phyloP scores from a whole-genome alignment of 2,329 filamentous ascomycete species.

The Penicillium paneum region DNA sequence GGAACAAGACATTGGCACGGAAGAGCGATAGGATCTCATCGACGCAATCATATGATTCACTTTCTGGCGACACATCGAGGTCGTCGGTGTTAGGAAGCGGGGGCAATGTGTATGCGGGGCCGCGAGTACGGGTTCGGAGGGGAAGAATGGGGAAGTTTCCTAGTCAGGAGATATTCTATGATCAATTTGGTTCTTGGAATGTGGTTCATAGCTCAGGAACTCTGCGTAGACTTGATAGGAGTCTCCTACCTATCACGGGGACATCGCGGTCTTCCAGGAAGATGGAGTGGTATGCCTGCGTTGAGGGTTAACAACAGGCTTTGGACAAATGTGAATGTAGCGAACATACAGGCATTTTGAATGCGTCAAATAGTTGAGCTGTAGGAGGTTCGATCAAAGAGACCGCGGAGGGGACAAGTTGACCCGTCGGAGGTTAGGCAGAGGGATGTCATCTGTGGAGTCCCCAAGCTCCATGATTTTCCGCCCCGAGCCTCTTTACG shows the following conservation, averaged over 20 bases:
- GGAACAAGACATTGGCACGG: constrained; percentile 97
- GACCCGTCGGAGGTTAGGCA: constrained; percentile 13
- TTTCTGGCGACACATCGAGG: constrained; percentile 67
- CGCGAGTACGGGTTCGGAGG: constrained; percentile 88
- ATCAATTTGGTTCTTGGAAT: constrained; percentile 10
- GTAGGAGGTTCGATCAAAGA: constrained; percentile 1
- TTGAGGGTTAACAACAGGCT: constrained; percentile 10
- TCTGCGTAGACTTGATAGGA: constrained; percentile 9
- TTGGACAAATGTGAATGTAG: not conserved
- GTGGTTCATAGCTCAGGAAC: not conserved
- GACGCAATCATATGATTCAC: constrained; percentile 91
- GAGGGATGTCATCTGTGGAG: constrained; percentile 32
- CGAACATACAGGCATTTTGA: constrained; percentile 48
- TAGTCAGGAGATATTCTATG: constrained; percentile 18
- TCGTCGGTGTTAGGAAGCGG: constrained; percentile 56
- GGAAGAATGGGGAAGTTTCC: constrained; percentile 95
- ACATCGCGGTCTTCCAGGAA: constrained; percentile 78
- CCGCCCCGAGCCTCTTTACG: constrained; percentile 43
- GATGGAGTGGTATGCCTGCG: constrained; percentile 93
- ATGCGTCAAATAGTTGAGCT: not conserved
- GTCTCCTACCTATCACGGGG: constrained; percentile 57
- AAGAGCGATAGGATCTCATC: constrained; percentile 92
- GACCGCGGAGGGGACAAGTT: constrained; percentile 5
- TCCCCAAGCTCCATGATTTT: constrained; percentile 34
- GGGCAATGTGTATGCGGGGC: constrained; percentile 85